phyloP scores from a whole-genome alignment of 2,329 filamentous ascomycete species.

The Penicillium polonicum region DNA sequence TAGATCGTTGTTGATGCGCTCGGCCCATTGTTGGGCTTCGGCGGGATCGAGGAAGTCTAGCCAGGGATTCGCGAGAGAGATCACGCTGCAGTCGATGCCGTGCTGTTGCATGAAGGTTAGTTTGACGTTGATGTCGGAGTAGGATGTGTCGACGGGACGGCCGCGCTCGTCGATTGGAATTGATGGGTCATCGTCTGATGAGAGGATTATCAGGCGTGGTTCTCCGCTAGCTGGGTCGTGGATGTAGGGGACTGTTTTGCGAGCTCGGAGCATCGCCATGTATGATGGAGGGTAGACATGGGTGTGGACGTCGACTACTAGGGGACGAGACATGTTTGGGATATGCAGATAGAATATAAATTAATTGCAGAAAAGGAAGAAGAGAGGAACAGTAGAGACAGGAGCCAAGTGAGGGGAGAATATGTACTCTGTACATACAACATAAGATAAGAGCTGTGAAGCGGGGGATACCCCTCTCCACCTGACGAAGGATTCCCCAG shows the following conservation, averaged over 20 bases:
- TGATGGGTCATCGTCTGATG: constrained; percentile 46
- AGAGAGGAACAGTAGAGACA: not conserved
- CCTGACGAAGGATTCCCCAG: not conserved
- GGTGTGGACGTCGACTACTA: constrained; percentile 61
- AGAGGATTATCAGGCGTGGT: constrained; percentile 47
- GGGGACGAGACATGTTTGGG: constrained; percentile 30
- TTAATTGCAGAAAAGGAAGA: not conserved
- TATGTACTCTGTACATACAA: not conserved
- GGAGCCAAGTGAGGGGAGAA: constrained; percentile 5
- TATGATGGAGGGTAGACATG: constrained; percentile 63
- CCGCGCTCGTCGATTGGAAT: constrained; percentile 56
- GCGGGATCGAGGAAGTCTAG: constrained; percentile 71
- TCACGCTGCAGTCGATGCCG: constrained; percentile 75
- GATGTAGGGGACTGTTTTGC: constrained; percentile 49
- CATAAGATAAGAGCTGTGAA: constrained; percentile 4
- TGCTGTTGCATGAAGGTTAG: constrained; percentile 86
- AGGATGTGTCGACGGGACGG: constrained; percentile 78
- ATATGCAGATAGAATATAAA: not conserved
- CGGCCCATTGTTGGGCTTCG: constrained; percentile 63
- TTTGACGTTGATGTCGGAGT: constrained; percentile 76
- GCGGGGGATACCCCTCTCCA: constrained; percentile 1
- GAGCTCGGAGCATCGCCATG: constrained; percentile 56
- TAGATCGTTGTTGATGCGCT: constrained; percentile 74
- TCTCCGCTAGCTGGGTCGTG: constrained; percentile 38
- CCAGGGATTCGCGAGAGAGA: constrained; percentile 92